These are phyloP conservation scores for Oryza meridionalis DNA, from an alignment of 176 grass and related monocot genomes.

Conservation along the genomic window DNA sequence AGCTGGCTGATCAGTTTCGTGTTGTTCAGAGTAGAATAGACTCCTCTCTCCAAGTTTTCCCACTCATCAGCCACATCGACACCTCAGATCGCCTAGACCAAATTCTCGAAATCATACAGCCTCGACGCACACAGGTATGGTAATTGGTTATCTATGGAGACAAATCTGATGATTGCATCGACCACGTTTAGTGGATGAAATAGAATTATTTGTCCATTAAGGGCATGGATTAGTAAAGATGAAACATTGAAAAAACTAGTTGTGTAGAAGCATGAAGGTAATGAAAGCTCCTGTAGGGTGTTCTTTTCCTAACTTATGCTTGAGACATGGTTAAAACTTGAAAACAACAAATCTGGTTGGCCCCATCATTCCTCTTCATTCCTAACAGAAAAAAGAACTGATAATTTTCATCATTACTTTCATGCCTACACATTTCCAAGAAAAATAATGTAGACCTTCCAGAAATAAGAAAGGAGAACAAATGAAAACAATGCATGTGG, in stretches of 20 bases:
- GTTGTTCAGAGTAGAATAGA: conserved; percentile 59
- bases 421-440: not conserved
- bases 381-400: not conserved
- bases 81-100: conserved; percentile 30
- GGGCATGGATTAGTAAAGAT: not conserved
- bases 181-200: not conserved
- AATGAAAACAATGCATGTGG: not conserved
- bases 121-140: conserved; percentile 8
- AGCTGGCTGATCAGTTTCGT: conserved; percentile 50
- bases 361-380: not conserved
- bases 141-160: not conserved
- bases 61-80: conserved; percentile 69
- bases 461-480: not conserved
- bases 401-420: not conserved
- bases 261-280: not conserved
- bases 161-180: not conserved
- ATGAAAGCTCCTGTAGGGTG: not conserved
- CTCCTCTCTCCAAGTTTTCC: conserved; percentile 58
- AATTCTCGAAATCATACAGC: conserved; percentile 29
- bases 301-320: not conserved
- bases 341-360: not conserved
- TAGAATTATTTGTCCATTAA: not conserved
- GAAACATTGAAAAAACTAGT: too few species aligned
- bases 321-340: not conserved
- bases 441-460: not conserved